Percentiles rank a stretch among this genome's conserved stretches.
Evolutionary conservation across 2,329 filamentous ascomycete species (phyloP).

Genomic region (Tolypocladium paradoxum): DNA sequence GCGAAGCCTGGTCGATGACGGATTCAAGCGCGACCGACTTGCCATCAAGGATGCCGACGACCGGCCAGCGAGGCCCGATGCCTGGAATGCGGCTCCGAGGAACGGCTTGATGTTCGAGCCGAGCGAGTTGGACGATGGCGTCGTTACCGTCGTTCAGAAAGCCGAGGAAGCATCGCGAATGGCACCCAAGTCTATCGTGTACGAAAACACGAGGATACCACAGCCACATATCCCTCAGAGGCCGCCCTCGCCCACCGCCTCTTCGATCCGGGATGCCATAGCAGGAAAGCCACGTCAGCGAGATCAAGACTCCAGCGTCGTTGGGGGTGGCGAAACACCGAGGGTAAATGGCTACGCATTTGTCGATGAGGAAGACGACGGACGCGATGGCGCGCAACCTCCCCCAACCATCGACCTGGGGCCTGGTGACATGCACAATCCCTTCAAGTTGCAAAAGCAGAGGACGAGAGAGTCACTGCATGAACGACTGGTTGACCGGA

Average conservation of each 20-base stretch:
- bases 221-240: conserved; percentile 28
- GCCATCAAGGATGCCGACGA: conserved; percentile 58
- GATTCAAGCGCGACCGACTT: conserved; percentile 44
- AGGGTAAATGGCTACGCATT: conserved; percentile 90
- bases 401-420: conserved; percentile 44
- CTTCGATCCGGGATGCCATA: conserved; percentile 75
- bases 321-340: conserved; percentile 65
- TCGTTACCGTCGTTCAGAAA: conserved; percentile 54
- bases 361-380: conserved; percentile 62
- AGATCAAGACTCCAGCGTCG: conserved; percentile 48
- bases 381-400: conserved; percentile 13
- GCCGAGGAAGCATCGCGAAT: conserved; percentile 62
- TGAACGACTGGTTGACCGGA: conserved; percentile 75
- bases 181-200: conserved; percentile 65
- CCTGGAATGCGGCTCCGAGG: conserved; percentile 62
- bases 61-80: conserved; percentile 65
- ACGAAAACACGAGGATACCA: conserved; percentile 74
- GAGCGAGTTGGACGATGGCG: conserved; percentile 48
- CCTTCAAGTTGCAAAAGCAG: conserved; percentile 68
- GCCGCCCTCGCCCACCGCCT: conserved; percentile 73
- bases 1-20: conserved; percentile 42
- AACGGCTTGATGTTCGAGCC: conserved; percentile 84
- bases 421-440: conserved; percentile 54
- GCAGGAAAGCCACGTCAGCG: conserved; percentile 55
- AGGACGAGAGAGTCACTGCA: conserved; percentile 72